phyloP scores from a whole-genome alignment of 257 asterid genomes.

The Plantago major region DNA sequence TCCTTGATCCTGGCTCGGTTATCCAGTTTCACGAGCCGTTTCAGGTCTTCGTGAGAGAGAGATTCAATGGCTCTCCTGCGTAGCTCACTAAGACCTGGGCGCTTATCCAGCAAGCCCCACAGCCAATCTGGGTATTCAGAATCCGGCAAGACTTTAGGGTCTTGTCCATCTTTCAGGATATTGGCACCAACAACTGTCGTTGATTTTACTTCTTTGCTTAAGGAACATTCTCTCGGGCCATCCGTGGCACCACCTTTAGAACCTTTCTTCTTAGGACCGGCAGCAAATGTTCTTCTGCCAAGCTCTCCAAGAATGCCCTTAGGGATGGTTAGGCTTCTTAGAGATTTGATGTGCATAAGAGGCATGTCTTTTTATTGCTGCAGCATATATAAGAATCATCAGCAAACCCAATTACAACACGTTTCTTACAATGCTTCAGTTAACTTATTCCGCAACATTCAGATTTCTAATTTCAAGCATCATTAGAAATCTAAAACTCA shows the following conservation, averaged over 20 bases:
- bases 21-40: constrained; percentile 88
- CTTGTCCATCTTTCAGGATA: constrained; percentile 79
- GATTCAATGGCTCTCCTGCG: constrained; percentile 52
- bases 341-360: constrained; percentile 31
- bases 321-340: constrained; percentile 34
- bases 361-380: constrained; percentile 43
- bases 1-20: constrained; percentile 91
- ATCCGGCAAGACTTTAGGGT: constrained; percentile 79
- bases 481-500: too few relatives aligned
- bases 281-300: constrained; percentile 67
- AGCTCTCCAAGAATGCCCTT: constrained; percentile 37
- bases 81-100: constrained; percentile 78
- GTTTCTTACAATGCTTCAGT: neutral
- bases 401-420: neutral
- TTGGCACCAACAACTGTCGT: constrained; percentile 77
- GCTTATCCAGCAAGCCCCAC: constrained; percentile 73
- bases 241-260: constrained; percentile 72
- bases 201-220: constrained; percentile 92
- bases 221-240: constrained; percentile 64
- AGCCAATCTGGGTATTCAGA: constrained; percentile 92
- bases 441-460: too few relatives aligned
- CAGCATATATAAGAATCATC: constrained; percentile 16
- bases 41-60: constrained; percentile 73
- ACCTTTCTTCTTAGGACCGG: constrained; percentile 85
- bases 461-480: too few relatives aligned